phyloP scores from a whole-genome alignment of 257 asterid genomes.

The Nicotiana otophora region DNA sequence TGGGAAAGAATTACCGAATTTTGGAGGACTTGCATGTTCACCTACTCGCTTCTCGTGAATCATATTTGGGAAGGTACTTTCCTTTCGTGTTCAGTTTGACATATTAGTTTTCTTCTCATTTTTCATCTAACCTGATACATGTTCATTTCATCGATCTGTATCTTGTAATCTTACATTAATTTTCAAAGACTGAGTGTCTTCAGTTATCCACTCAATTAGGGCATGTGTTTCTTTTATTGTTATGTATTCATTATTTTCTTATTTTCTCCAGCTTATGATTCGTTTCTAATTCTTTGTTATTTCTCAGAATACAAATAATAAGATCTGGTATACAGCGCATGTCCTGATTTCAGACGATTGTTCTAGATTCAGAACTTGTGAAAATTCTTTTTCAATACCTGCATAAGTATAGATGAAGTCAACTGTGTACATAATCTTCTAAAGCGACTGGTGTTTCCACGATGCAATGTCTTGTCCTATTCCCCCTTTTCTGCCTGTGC shows the following conservation, averaged over 20 bases:
- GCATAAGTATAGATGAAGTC: neutral
- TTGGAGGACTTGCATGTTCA: slow-evolving; percentile 92
- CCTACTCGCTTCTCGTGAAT: slow-evolving; percentile 82
- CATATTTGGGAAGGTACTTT: slow-evolving; percentile 73
- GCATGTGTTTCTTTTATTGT: neutral
- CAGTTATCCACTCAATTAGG: neutral
- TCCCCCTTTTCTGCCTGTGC: neutral
- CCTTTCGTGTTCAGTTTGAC: neutral
- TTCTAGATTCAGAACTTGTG: neutral
- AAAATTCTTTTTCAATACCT: neutral
- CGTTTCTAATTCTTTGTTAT: neutral
- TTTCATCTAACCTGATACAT: neutral
- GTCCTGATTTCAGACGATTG: neutral
- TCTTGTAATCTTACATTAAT: neutral
- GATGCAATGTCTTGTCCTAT: neutral
- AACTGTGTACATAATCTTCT: neutral
- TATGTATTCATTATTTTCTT: neutral
- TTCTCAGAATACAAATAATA: neutral
- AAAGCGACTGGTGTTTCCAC: neutral
- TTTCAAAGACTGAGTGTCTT: neutral
- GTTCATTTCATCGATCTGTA: neutral
- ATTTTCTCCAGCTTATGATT: neutral
- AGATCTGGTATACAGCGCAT: neutral
- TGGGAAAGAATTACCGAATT: slow-evolving; percentile 78
- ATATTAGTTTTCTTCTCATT: neutral